phyloP scores from a whole-genome alignment of 176 grass and related monocot genomes.

The Zoysia pacifica region DNA sequence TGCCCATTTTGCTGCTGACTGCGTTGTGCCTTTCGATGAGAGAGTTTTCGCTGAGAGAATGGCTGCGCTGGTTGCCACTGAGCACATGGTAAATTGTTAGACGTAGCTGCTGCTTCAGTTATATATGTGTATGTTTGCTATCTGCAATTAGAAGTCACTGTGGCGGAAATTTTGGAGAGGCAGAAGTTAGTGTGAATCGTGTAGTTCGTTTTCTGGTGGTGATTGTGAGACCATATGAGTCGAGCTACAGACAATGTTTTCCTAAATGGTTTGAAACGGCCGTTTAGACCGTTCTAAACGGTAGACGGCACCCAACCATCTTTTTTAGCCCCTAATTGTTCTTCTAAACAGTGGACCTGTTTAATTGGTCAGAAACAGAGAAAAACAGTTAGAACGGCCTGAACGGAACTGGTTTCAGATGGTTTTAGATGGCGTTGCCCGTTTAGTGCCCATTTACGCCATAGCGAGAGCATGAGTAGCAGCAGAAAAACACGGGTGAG shows the following conservation, averaged over 20 bases:
- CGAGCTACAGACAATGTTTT: neutral
- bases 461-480: too few relatives aligned
- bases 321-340: too few relatives aligned
- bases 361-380: too few relatives aligned
- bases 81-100: neutral
- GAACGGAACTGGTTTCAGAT: too few relatives aligned
- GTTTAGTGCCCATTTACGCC: too few relatives aligned
- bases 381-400: too few relatives aligned
- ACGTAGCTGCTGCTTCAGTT: conserved; percentile 19
- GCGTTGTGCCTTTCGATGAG: neutral
- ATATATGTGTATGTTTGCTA: neutral
- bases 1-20: neutral
- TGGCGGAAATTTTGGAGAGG: neutral
- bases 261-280: too few relatives aligned
- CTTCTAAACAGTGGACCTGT: too few relatives aligned
- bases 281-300: too few relatives aligned
- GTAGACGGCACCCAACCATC: too few relatives aligned
- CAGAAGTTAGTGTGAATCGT: neutral
- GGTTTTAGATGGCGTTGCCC: too few relatives aligned
- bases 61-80: neutral
- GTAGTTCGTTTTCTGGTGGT: neutral
- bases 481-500: too few relatives aligned
- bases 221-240: neutral
- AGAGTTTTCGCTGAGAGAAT: neutral
- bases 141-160: neutral